phyloP scores from a whole-genome alignment of 768 basidiomycete species.

The Jaapia argillacea region DNA sequence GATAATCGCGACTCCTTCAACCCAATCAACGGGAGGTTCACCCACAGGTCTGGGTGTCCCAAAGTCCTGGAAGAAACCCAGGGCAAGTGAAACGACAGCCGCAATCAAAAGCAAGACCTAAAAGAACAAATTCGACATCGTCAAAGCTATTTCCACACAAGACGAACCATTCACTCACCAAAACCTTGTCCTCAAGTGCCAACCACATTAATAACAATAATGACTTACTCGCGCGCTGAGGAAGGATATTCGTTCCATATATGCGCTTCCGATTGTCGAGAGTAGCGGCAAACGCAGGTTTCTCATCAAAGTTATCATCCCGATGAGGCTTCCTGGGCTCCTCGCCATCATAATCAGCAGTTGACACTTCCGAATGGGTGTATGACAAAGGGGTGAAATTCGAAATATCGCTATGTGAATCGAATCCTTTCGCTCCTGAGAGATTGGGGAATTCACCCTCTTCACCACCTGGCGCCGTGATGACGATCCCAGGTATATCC shows the following conservation, averaged over 20 bases:
- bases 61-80: conserved; percentile 92
- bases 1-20: conserved; percentile 84
- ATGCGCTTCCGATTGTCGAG: conserved; percentile 35
- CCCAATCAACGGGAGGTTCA: conserved; percentile 89
- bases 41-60: conserved; percentile 49
- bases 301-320: conserved; percentile 3
- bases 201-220: conserved; percentile 49
- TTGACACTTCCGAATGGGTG: too few species aligned
- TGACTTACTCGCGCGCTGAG: conserved; percentile 34
- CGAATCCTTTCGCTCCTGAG: conserved; percentile 16
- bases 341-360: conserved; percentile 30
- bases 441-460: conserved; percentile 22
- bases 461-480: conserved; percentile 19
- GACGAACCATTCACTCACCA: conserved; percentile 26
- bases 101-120: conserved; percentile 87
- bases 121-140: too few species aligned
- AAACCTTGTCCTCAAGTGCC: conserved; percentile 53
- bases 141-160: neutral
- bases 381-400: conserved; percentile 12
- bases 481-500: conserved; percentile 21
- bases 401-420: conserved; percentile 15
- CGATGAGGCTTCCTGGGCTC: conserved; percentile 26
- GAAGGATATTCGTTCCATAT: conserved; percentile 44
- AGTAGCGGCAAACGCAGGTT: conserved; percentile 20
- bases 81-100: conserved; percentile 84